Evolutionary conservation across 768 basidiomycete genomes (phyloP), one percentile per base, ranked within the genome.

Genomic region (Mycena filopes): DNA sequence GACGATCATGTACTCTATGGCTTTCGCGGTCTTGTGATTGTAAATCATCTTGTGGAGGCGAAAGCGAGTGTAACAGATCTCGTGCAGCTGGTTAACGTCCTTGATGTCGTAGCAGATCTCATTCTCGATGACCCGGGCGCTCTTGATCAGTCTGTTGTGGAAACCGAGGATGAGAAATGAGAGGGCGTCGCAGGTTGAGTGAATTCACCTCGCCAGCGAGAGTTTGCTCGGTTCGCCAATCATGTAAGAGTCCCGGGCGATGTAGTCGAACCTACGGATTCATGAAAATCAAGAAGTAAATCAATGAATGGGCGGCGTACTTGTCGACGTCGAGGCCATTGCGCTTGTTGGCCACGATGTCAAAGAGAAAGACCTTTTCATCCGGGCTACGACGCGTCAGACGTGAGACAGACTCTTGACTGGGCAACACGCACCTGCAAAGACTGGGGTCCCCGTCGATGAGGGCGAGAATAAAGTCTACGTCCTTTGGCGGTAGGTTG

Each of bases 291-390:
- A 25, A 57, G 16, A 28, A 45, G 54, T 16, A 25, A 20, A 47
- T 55, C 45, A 18, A 54, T 28, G 9, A 21, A 36, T 61, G 33
- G 11, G 16, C 26, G 4, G 71, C 81, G 64, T 61, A 92, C 92
- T 94, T 94, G 82, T 95, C 93, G 6, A 95, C 93, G 70, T 95
- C 94, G 5, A 95, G 80, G 0, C 94, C 94, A 65, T 94, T 95
- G 9, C 87, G 80, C 74, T 85, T 85, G 77, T 95, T 95, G 0
- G 93, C 89, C 3, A 95, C 91, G 54, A 95, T 94, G 57, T 95
- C 91, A 71, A 95, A 95, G 3, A 95, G 76, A 70, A 92, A 95
- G 0, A 78, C 75, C 75, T 94, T 94, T 72, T 89, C 90, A 18
- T 79, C 71, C 0, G 77, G 70, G 49, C 82, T 69, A 18, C 1